Percentiles rank a stretch among this genome's conserved stretches.
phyloP scores from a whole-genome alignment of 805 yeast species.

The Teunomyces gatunensis region DNA sequence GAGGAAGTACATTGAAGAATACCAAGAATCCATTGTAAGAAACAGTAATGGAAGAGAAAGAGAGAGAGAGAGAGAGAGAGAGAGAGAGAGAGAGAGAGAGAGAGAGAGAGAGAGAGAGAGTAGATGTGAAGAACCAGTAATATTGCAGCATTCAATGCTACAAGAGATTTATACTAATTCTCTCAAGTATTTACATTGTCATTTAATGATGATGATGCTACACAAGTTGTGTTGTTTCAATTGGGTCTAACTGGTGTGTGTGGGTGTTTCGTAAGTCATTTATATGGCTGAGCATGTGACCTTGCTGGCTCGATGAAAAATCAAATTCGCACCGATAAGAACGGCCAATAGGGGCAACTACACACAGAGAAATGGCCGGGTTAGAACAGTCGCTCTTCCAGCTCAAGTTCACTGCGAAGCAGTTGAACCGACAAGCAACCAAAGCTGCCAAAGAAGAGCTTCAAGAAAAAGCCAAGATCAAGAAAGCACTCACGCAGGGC shows the following conservation, averaged over 20 bases:
- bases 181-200: no score
- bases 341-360: not conserved
- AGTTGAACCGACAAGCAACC: constrained; percentile 82
- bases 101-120: not conserved
- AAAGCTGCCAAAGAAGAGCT: constrained; percentile 90
- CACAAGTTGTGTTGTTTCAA: no score
- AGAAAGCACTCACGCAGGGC: constrained; percentile 83
- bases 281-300: not conserved
- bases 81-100: not conserved
- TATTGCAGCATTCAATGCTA: not conserved
- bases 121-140: no score
- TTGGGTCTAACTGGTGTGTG: no score
- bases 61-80: not conserved
- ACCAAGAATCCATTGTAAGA: constrained; percentile 39
- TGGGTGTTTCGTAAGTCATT: no score
- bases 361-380: constrained; percentile 19
- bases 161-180: no score
- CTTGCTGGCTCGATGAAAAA: not conserved
- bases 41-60: not conserved
- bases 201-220: no score
- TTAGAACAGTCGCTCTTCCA: constrained; percentile 29
- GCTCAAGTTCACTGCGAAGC: constrained; percentile 81
- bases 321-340: not conserved
- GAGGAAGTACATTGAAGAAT: constrained; percentile 32
- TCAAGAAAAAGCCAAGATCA: constrained; percentile 81